Conservation (phyloP, 495 filamentous ascomycete species). For the Viridothelium virens region DNA sequence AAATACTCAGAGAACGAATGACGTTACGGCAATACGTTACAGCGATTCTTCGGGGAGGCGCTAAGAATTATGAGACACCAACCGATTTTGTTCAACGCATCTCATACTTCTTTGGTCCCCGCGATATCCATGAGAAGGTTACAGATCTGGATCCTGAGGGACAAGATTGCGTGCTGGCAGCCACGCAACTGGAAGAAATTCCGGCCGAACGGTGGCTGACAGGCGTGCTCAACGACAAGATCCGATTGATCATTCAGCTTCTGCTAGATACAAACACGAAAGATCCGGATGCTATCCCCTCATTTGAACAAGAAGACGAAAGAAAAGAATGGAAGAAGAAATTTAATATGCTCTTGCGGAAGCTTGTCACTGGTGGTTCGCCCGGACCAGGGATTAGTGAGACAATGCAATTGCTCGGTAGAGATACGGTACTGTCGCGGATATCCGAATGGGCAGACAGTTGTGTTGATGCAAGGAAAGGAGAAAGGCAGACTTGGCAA, state of each 20-base stretch:
- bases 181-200: slow-evolving; percentile 14
- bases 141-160: background rate
- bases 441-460: background rate
- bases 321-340: slow-evolving; percentile 5
- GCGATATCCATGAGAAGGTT: background rate
- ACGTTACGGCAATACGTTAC: slow-evolving; percentile 36
- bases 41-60: slow-evolving; percentile 50
- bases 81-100: slow-evolving; percentile 52
- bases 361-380: background rate
- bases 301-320: slow-evolving; percentile 1
- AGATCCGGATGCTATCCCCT: background rate
- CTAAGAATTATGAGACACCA: slow-evolving; percentile 53
- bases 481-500: background rate
- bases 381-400: background rate
- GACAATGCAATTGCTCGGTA: background rate
- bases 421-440: background rate
- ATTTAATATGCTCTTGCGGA: slow-evolving; percentile 3
- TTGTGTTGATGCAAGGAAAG: background rate
- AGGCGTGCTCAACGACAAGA: slow-evolving; percentile 1
- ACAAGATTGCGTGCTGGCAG: background rate
- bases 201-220: slow-evolving; percentile 3
- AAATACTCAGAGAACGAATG: slow-evolving; percentile 10
- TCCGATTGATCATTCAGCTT: slow-evolving; percentile 11
- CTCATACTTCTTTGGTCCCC: slow-evolving; percentile 54
- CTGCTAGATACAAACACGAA: background rate